Evolutionary conservation across 2,329 filamentous ascomycete genomes (phyloP).

Genomic region (Fusarium staphyleae): DNA sequence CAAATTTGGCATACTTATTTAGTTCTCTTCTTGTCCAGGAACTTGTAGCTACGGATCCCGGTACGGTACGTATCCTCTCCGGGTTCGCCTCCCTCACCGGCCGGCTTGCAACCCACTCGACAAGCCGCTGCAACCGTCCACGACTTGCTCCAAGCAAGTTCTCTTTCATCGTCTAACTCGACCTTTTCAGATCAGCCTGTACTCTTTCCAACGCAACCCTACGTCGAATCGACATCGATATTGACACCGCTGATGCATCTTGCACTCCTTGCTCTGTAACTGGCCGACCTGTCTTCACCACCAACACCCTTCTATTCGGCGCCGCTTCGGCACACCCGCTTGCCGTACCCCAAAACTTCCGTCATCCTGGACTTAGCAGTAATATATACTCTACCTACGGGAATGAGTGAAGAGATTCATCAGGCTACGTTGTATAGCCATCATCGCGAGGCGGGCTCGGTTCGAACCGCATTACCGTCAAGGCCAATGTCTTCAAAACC

Average conservation of each 20-base stretch:
- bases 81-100: slow-evolving; percentile 37
- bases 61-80: slow-evolving; percentile 33
- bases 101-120: slow-evolving; percentile 31
- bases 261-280: slow-evolving; percentile 21
- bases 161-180: slow-evolving; percentile 17
- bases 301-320: slow-evolving; percentile 13
- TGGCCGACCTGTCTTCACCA: slow-evolving; percentile 22
- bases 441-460: slow-evolving; percentile 43
- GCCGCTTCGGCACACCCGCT: slow-evolving; percentile 6
- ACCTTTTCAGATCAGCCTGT: slow-evolving; percentile 10
- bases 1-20: slow-evolving; percentile 14
- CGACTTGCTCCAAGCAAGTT: slow-evolving; percentile 25
- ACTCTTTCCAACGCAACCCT: slow-evolving; percentile 12
- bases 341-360: background rate
- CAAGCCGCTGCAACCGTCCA: slow-evolving; percentile 28
- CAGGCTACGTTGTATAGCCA: slow-evolving; percentile 39
- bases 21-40: slow-evolving; percentile 19
- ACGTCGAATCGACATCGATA: slow-evolving; percentile 14
- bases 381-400: slow-evolving; percentile 20
- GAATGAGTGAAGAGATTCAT: slow-evolving; percentile 46
- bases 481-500: slow-evolving; percentile 47
- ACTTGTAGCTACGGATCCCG: slow-evolving; percentile 31
- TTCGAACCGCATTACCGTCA: slow-evolving; percentile 49
- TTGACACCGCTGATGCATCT: slow-evolving; percentile 29
- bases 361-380: slow-evolving; percentile 9